Evolutionary conservation across 257 asterid genomes (phyloP), one percentile per base, ranked within the genome.

Genomic region (Solanum chilense): DNA sequence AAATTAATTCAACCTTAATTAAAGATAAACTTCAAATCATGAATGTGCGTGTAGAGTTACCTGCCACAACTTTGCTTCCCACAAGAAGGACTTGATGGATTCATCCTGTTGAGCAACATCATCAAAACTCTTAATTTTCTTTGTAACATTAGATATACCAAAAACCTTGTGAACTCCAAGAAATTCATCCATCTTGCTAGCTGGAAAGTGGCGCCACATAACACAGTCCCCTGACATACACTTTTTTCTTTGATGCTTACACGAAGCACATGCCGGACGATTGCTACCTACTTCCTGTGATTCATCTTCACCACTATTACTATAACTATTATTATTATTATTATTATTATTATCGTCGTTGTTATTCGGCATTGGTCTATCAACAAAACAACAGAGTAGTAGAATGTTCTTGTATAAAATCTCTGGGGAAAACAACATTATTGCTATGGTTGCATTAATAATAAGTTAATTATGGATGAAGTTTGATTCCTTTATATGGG

Each of bases 241-340:
- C 70, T 83, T 84, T 84, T 90, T 91, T 37, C 93, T 85, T 20
- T 91, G 89, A 45, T 91, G 87, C 85, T 90, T 90, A 87, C 93
- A 91, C 37, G 93, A 88, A 8, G 93, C 87, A 37, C 93, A 91
- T 64, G 93, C 87, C 7, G 90, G 89, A 5, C 84, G 86, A 82
- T 89, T 89, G 33, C 87, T 81, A 3, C 33, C 52, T 20, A 5
- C 83, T 6, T n/a, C 85, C 0, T 58, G 68, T 8, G 11, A 45
- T 78, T 78, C 84, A 7, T 39, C 16, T 41, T 42, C 29, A 45
- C 15, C 25, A 27, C 20, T 58, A 13, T 27, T 2, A 16, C 3
- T 18, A 39, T 45, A 10, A 5, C n/a, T n/a, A n/a, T 70, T 7
- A 21, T 5, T 12, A 31, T 66, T 60, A 11, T 39, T 41, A 8